Conservation (phyloP, 177 flowering plant genomes). For the Tripterygium wilfordii region DNA sequence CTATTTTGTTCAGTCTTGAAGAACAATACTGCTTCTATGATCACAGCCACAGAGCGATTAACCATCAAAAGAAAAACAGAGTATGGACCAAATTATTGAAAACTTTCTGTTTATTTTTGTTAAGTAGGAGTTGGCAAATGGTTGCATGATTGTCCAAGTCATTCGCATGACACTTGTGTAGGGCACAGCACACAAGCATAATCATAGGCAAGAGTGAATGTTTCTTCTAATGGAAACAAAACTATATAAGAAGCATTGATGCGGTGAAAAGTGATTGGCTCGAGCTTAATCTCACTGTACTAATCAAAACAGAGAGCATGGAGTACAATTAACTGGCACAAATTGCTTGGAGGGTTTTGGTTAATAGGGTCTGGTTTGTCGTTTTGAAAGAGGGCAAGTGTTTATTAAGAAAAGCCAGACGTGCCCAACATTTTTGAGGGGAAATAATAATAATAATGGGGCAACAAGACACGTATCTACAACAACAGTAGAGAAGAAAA, state of each 20-base stretch:
- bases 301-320: no score
- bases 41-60: no score
- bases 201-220: slow-evolving; percentile 23
- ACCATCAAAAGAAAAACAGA: no score
- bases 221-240: slow-evolving; percentile 12
- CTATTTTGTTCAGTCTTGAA: no score
- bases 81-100: slow-evolving; percentile 11
- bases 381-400: slow-evolving; percentile 6
- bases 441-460: slow-evolving; percentile 9
- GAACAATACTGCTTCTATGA: no score
- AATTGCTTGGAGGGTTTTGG: no score
- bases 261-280: background rate
- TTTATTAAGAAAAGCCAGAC: slow-evolving; percentile 20
- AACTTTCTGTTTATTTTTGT: background rate
- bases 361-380: slow-evolving; percentile 18
- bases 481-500: slow-evolving; percentile 5
- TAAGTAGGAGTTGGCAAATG: background rate
- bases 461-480: slow-evolving; percentile 1
- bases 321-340: no score
- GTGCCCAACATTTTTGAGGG: slow-evolving; percentile 18
- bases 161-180: slow-evolving; percentile 12
- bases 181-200: slow-evolving; percentile 20
- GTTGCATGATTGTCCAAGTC: no score
- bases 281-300: slow-evolving; percentile 12
- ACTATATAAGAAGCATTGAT: no score